Percentiles rank a stretch among this genome's conserved stretches.
These are phyloP conservation scores for Beauveria asiatica DNA, from an alignment of 2,329 filamentous ascomycete species.

Conservation along the genomic window DNA sequence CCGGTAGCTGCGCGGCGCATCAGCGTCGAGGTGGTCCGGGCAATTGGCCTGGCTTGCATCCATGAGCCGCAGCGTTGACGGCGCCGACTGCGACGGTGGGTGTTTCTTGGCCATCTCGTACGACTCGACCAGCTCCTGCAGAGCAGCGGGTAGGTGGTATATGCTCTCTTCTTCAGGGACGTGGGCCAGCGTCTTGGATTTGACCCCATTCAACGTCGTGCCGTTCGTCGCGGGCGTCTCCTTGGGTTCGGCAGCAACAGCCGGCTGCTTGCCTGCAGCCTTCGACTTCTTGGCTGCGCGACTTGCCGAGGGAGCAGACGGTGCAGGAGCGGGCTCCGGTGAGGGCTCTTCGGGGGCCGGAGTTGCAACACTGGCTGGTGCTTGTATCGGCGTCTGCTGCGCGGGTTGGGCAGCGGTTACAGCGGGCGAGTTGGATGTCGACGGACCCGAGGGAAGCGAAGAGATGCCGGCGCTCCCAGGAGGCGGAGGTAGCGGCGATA, in stretches of 20 bases:
- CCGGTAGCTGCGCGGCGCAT: slow-evolving; percentile 74
- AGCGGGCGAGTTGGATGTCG: slow-evolving; percentile 28
- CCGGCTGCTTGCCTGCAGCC: slow-evolving; percentile 34
- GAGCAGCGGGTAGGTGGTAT: slow-evolving; percentile 80
- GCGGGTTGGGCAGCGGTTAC: slow-evolving; percentile 39
- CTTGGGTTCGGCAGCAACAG: slow-evolving; percentile 31
- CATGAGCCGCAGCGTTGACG: slow-evolving; percentile 65
- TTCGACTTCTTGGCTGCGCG: slow-evolving; percentile 31
- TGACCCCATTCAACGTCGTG: slow-evolving; percentile 37
- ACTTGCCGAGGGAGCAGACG: slow-evolving; percentile 5
- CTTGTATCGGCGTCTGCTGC: slow-evolving; percentile 18
- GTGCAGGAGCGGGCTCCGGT: slow-evolving; percentile 15
- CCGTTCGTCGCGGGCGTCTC: slow-evolving; percentile 44
- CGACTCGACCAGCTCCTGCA: slow-evolving; percentile 85
- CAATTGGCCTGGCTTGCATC: slow-evolving; percentile 63
- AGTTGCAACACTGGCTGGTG: slow-evolving; percentile 18
- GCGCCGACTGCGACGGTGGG: slow-evolving; percentile 50
- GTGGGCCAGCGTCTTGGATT: slow-evolving; percentile 36
- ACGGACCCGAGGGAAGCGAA: slow-evolving; percentile 36
- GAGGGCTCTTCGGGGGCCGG: slow-evolving; percentile 16
- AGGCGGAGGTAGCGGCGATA: slow-evolving; percentile 86
- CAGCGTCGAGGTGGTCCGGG: slow-evolving; percentile 69
- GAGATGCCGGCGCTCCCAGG: slow-evolving; percentile 51
- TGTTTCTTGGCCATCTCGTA: slow-evolving; percentile 77
- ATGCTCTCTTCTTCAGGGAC: slow-evolving; percentile 64